Evolutionary conservation across 768 basidiomycete genomes (phyloP).

Genomic region (Galerina sulciceps): DNA sequence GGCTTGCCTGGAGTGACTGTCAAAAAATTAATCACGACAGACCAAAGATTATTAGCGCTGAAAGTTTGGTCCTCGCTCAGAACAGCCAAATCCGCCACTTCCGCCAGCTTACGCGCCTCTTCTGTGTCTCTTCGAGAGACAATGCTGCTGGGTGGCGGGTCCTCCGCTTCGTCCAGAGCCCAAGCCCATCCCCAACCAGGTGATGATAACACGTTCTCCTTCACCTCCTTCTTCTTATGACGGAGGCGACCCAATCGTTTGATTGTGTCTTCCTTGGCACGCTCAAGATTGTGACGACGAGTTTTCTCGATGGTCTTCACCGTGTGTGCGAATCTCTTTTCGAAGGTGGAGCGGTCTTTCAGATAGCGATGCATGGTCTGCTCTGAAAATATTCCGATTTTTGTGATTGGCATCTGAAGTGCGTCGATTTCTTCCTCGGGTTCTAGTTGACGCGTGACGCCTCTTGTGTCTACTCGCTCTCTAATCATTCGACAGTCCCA

Average conservation of each 20-base stretch:
- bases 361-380: conserved; percentile 77
- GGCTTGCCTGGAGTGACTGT: conserved; percentile 54
- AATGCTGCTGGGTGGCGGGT: conserved; percentile 91
- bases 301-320: conserved; percentile 64
- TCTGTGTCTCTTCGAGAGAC: conserved; percentile 86
- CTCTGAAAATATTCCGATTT: conserved; percentile 80
- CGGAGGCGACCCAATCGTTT: conserved; percentile 56
- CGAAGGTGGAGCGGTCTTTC: conserved; percentile 59
- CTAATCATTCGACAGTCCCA: conserved; percentile 79
- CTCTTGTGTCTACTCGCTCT: conserved; percentile 84
- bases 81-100: conserved; percentile 71
- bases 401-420: conserved; percentile 63
- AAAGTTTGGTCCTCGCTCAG: conserved; percentile 59
- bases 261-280: conserved; percentile 64
- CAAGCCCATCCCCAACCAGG: conserved; percentile 82
- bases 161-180: conserved; percentile 80
- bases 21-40: conserved; percentile 65
- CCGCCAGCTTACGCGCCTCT: conserved; percentile 75
- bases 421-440: conserved; percentile 67
- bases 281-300: conserved; percentile 66
- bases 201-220: conserved; percentile 42
- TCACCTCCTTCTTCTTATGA: conserved; percentile 27
- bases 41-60: conserved; percentile 78
- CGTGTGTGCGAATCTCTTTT: conserved; percentile 67
- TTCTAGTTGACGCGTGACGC: conserved; percentile 84